Base-by-base conservation (phyloP, 2,329 filamentous ascomycete genomes). In the Aschersonia sp. region DNA sequence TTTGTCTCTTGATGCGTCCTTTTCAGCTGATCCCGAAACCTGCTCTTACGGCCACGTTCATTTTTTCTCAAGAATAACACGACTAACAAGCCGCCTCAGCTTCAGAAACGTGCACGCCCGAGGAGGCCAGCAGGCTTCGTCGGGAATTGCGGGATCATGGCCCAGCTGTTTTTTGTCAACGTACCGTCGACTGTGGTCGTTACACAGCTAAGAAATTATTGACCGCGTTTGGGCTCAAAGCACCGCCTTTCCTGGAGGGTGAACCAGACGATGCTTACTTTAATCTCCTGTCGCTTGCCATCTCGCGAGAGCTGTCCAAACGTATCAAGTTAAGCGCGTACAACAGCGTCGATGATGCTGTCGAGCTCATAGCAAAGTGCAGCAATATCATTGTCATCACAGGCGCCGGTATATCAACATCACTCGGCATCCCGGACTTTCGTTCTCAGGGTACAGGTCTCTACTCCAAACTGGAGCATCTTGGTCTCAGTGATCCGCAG, bases 351-450 rank as follows among this genome's bases (percentile, higher is more conserved):
- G 85, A 94, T 53, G 89, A 98, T 65, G 92, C 87, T 4, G 89
- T 92, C 6, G 67, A 73, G 10, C 71, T 98, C 46, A 74, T 98
- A 43, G 73, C 78, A 55, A 75, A 77, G 50, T 80, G 82, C 49
- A 78, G 78, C 55, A 94, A 95, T 63, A 89, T 98, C 62, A 79
- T 98, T 58, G 85, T 97, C 54, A 78, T 98, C 55, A 97, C 92
- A 1, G 92, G 92, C 46, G 92, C 92, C 20, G 92, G 92, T 55
- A 97, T 98, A 55, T 96, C 89, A 30, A 98, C 92, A 1, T 95
- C 88, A 46, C 79, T 98, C 28, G 92, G 92, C 51, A 97, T 98
- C 51, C 92, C 92, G 4, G 92, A 98, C 64, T 98, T 98, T 61
- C 83, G 92, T 54, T 96, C 89, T 47, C 92, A 92, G 64, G 85